Evolutionary conservation across 306 rosid genomes (phyloP).

Genomic region (Vigna unguiculata): DNA sequence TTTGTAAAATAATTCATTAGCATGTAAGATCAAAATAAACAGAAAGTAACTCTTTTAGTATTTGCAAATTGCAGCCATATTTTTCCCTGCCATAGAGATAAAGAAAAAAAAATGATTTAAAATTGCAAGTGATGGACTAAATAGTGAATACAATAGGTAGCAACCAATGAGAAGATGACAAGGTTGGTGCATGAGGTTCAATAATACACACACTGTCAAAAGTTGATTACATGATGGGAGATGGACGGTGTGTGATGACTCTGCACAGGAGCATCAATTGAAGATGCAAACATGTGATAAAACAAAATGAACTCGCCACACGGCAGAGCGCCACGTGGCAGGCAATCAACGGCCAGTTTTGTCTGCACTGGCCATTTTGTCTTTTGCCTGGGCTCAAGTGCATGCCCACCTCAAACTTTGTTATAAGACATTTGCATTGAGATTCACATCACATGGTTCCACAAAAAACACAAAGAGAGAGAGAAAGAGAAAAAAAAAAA

Average conservation of each 20-base stretch:
- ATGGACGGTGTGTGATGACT: conserved; percentile 34
- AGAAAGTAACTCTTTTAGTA: not conserved
- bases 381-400: conserved; percentile 34
- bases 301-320: conserved; percentile 55
- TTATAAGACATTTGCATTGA: not conserved
- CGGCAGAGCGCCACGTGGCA: conserved; percentile 58
- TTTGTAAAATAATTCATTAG: not conserved
- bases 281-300: conserved; percentile 54
- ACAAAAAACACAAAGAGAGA: not conserved
- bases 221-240: not conserved
- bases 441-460: not conserved
- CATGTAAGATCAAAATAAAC: not conserved
- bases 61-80: too few species aligned
- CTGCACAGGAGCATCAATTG: conserved; percentile 30
- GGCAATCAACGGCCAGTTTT: conserved; percentile 20
- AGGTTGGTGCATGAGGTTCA: not conserved
- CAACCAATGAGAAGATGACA: conserved; percentile 40
- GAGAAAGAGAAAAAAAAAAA: not conserved
- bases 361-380: conserved; percentile 28
- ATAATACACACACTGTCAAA: not conserved
- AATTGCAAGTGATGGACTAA: conserved; percentile 3
- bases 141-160: not conserved
- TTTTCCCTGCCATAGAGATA: too few species aligned
- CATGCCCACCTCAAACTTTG: conserved; percentile 33
- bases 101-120: too few species aligned